Conservation (phyloP, 148 eudicot species). For the Simmondsia chinensis region DNA sequence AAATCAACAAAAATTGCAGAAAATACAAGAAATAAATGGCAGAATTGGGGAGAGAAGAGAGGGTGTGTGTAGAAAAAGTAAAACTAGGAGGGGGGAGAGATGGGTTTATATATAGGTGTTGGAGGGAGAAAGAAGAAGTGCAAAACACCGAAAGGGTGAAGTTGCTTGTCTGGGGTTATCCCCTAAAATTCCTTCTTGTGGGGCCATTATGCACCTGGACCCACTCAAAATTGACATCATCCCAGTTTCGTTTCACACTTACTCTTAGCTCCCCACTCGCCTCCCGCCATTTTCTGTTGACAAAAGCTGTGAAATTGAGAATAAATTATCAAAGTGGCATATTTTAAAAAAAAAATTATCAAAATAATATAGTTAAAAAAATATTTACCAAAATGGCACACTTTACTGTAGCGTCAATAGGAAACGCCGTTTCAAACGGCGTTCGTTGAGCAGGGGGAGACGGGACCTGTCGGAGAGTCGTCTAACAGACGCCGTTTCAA, state of each 20-base stretch:
- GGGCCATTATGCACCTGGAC: conserved; percentile 3
- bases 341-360: too few relatives aligned
- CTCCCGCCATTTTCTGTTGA: conserved; percentile 10
- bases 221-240: conserved; percentile 16
- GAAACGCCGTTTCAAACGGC: too few relatives aligned
- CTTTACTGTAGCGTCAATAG: too few relatives aligned
- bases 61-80: conserved; percentile 9
- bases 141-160: conserved; percentile 39
- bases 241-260: conserved; percentile 36
- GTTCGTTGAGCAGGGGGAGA: too few relatives aligned
- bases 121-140: conserved; percentile 19
- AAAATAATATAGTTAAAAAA: too few relatives aligned
- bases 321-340: too few relatives aligned
- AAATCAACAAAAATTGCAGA: conserved; percentile 1
- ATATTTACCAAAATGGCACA: too few relatives aligned
- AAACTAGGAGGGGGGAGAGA: conserved; percentile 13
- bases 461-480: too few relatives aligned
- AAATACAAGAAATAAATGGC: background rate
- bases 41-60: background rate
- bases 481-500: too few relatives aligned
- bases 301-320: too few relatives aligned
- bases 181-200: conserved; percentile 32
- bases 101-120: conserved; percentile 47
- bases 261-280: background rate
- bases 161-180: conserved; percentile 44